Evolutionary conservation across 2,329 filamentous ascomycete species (phyloP).

Genomic region (Pseudogymnoascus sp.): DNA sequence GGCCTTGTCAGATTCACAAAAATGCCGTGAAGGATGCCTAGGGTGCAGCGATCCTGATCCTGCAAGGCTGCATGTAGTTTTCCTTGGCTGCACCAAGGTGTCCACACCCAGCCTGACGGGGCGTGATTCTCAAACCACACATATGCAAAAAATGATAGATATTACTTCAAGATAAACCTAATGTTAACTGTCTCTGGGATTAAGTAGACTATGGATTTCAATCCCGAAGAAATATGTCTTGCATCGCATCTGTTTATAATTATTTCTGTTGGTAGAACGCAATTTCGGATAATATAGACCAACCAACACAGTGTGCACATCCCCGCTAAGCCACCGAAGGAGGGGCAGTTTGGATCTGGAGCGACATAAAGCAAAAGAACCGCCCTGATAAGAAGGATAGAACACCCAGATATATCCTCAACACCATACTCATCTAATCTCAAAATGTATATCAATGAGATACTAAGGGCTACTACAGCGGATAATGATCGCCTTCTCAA

Average conservation of each 20-base stretch:
- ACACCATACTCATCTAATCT: neutral
- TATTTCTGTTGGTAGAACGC: no score
- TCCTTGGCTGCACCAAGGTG: no score
- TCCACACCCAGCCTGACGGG: no score
- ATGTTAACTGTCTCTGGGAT: no score
- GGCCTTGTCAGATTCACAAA: neutral
- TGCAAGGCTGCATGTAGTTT: neutral
- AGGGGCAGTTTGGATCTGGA: neutral
- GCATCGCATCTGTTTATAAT: no score
- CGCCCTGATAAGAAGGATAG: neutral
- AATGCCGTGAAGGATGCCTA: neutral
- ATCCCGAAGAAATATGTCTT: no score
- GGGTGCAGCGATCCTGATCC: neutral
- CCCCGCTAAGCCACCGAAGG: neutral
- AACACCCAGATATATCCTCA: neutral
- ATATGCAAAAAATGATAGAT: no score
- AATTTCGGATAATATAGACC: no score
- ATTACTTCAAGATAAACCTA: no score
- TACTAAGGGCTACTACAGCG: conserved; percentile 34
- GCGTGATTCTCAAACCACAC: no score
- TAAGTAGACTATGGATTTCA: no score
- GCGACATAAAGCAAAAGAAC: neutral
- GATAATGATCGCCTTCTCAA: conserved; percentile 38
- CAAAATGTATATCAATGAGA: conserved; percentile 18
- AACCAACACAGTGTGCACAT: no score